Percentiles rank a stretch among this genome's conserved stretches.
These are phyloP conservation scores for Extremus antarcticus DNA, from an alignment of 495 filamentous ascomycete species.

Conservation along the genomic window DNA sequence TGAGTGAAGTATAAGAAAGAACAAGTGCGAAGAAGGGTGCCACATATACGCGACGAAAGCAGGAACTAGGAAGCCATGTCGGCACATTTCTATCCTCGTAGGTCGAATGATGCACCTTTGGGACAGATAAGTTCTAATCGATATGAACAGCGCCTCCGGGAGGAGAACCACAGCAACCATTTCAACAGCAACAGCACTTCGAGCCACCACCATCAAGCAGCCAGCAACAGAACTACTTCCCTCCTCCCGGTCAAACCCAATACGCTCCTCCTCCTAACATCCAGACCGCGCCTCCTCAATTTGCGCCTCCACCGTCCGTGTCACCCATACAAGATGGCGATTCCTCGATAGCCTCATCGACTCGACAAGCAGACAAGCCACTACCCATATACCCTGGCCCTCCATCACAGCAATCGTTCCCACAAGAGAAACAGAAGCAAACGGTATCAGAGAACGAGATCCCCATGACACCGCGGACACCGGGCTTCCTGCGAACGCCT, in stretches of 20 bases:
- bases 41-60: too few species aligned
- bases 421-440: conserved; percentile 10
- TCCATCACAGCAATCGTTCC: conserved; percentile 3
- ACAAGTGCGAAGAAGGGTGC: too few species aligned
- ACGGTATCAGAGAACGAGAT: not conserved
- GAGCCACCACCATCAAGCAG: conserved; percentile 11
- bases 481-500: conserved; percentile 23
- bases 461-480: conserved; percentile 6
- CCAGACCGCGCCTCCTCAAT: conserved; percentile 24
- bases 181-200: conserved; percentile 19
- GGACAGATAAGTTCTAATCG: conserved; percentile 4
- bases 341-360: conserved; percentile 7
- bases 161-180: conserved; percentile 3
- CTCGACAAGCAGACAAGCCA: conserved; percentile 2
- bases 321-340: conserved; percentile 19
- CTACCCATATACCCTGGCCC: conserved; percentile 17
- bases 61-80: too few species aligned
- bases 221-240: conserved; percentile 30
- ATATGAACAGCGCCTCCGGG: conserved; percentile 22
- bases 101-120: conserved; percentile 15
- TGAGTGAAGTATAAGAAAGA: too few species aligned
- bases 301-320: conserved; percentile 22
- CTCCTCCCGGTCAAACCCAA: conserved; percentile 24
- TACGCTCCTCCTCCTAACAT: conserved; percentile 1
- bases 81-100: conserved; percentile 32